Evolutionary conservation across 2,329 filamentous ascomycete species (phyloP).

Genomic region (Ceratocystis destructans): DNA sequence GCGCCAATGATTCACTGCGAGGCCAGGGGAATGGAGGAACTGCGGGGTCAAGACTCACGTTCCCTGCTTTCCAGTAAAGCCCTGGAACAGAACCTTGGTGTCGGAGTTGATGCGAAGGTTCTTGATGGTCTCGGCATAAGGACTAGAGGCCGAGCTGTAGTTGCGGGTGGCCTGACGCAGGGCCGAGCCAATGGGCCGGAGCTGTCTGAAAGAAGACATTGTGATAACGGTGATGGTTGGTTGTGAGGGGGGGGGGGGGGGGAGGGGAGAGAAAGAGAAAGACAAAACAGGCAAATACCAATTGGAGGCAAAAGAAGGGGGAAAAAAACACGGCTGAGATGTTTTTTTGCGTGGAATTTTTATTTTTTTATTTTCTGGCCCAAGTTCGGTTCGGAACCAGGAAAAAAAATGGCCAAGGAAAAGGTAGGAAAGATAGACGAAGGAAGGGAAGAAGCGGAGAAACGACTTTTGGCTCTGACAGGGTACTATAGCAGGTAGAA

Average conservation of each 20-base stretch:
- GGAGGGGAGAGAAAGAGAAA: conserved; percentile 12
- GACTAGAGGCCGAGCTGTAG: conserved; percentile 58
- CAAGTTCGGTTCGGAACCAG: conserved; percentile 5
- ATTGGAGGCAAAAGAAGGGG: conserved; percentile 15
- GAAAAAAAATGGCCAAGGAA: conserved; percentile 10
- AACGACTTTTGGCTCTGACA: conserved; percentile 2
- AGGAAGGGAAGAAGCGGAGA: conserved; percentile 18
- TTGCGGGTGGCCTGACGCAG: conserved; percentile 53
- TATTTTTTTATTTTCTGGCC: neutral
- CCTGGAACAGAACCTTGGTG: conserved; percentile 93
- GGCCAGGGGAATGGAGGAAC: neutral
- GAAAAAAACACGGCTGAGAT: conserved; percentile 11
- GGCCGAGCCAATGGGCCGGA: conserved; percentile 52
- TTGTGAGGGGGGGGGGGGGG: neutral
- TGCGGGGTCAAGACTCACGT: conserved; percentile 45
- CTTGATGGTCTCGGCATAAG: conserved; percentile 58
- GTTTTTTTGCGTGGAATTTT: conserved; percentile 6
- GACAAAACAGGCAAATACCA: conserved; percentile 17
- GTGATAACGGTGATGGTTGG: conserved; percentile 25
- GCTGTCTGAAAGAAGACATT: conserved; percentile 78
- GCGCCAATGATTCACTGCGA: too few relatives aligned
- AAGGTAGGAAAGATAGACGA: conserved; percentile 8
- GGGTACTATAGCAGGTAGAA: neutral
- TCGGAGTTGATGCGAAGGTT: conserved; percentile 89
- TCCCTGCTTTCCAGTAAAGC: conserved; percentile 95